Conservation (phyloP, 129 eudicot genomes). For the Flaveria trinervia region DNA sequence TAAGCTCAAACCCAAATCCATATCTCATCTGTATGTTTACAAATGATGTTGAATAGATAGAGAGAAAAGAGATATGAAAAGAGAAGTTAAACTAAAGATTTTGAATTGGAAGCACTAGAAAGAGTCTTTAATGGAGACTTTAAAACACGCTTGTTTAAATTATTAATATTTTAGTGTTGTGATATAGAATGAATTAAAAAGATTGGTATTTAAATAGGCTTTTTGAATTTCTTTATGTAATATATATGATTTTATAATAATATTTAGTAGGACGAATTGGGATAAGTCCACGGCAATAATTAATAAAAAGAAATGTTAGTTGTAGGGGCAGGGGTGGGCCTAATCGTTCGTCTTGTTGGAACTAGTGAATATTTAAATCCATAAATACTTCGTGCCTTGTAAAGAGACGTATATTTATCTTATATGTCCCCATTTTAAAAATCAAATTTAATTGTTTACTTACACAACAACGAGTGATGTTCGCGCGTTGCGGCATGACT, state of each 20-base stretch:
- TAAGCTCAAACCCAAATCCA: slow-evolving; percentile 77
- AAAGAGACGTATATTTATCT: background rate
- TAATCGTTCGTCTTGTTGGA: slow-evolving; percentile 35
- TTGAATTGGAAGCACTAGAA: slow-evolving; percentile 49
- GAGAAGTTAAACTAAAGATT: slow-evolving; percentile 23
- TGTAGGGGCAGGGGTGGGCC: slow-evolving; percentile 47
- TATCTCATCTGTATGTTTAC: slow-evolving; percentile 26
- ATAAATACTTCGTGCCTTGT: slow-evolving; percentile 6
- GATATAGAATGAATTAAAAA: background rate
- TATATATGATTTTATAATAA: slow-evolving; percentile 6
- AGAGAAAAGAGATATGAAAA: slow-evolving; percentile 11
- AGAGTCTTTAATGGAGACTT: slow-evolving; percentile 67
- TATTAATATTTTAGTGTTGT: slow-evolving; percentile 1
- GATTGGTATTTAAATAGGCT: background rate
- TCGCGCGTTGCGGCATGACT: no score
- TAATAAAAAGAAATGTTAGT: slow-evolving; percentile 31
- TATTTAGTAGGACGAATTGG: slow-evolving; percentile 17
- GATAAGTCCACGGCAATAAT: slow-evolving; percentile 43
- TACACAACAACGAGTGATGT: no score
- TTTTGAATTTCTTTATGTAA: background rate
- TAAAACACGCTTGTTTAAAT: slow-evolving; percentile 38
- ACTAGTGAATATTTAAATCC: slow-evolving; percentile 24
- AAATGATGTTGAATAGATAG: slow-evolving; percentile 10
- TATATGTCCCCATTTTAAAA: background rate
- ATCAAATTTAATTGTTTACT: no score